phyloP scores from a whole-genome alignment of 2,329 filamentous ascomycete species.

The Dactylellina drechsleri region DNA sequence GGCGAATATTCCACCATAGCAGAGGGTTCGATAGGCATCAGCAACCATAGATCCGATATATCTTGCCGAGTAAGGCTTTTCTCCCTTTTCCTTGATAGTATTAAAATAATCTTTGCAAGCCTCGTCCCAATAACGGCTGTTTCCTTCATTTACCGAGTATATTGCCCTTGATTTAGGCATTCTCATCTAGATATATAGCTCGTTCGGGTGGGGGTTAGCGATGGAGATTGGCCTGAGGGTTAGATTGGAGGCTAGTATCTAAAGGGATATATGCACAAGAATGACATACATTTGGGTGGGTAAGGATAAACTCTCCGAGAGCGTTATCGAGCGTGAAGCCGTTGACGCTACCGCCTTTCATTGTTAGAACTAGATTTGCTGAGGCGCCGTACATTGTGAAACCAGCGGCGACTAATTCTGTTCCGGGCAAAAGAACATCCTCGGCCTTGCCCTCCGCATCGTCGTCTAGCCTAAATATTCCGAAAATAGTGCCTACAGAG shows the following conservation, averaged over 20 bases:
- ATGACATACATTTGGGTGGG: slow-evolving; percentile 75
- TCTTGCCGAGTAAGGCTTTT: slow-evolving; percentile 91
- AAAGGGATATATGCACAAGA: background rate
- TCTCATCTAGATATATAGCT: slow-evolving; percentile 70
- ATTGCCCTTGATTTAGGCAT: slow-evolving; percentile 83
- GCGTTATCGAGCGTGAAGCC: slow-evolving; percentile 98
- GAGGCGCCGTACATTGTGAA: slow-evolving; percentile 99
- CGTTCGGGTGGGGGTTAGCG: background rate
- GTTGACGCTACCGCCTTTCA: slow-evolving; percentile 91
- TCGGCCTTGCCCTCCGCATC: slow-evolving; percentile 78
- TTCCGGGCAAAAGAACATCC: slow-evolving; percentile 88
- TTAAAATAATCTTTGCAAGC: slow-evolving; percentile 88
- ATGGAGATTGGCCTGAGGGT: background rate
- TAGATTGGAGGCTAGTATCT: background rate
- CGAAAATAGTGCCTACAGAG: slow-evolving; percentile 97
- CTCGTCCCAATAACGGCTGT: slow-evolving; percentile 95
- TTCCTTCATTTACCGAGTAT: slow-evolving; percentile 99
- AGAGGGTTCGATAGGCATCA: slow-evolving; percentile 91
- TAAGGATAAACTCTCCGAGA: slow-evolving; percentile 97
- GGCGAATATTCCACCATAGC: slow-evolving; percentile 97
- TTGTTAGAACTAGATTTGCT: slow-evolving; percentile 94
- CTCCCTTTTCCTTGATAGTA: slow-evolving; percentile 78
- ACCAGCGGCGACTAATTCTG: slow-evolving; percentile 90
- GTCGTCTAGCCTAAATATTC: slow-evolving; percentile 87
- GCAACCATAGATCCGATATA: slow-evolving; percentile 99